A percentile compares a stretch with the other conserved stretches of the same genome.
Evolutionary conservation across 805 yeast species (phyloP).

Genomic region (Monosporozyma aquatica): DNA sequence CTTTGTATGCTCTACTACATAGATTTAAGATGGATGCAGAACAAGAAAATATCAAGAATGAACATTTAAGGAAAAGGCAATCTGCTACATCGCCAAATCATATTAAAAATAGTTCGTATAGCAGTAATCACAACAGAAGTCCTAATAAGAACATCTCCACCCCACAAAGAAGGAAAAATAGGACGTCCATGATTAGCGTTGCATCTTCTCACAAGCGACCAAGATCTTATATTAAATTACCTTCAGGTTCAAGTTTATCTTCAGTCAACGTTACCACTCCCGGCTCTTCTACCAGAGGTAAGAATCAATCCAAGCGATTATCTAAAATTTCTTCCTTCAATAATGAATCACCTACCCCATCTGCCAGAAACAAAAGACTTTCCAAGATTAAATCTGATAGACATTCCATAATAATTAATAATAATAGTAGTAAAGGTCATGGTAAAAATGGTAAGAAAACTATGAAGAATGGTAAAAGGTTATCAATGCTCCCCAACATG

Average conservation of each 20-base stretch:
- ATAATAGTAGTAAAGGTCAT: too few relatives aligned
- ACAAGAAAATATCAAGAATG: slow-evolving; percentile 24
- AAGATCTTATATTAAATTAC: slow-evolving; percentile 36
- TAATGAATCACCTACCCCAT: slow-evolving; percentile 27
- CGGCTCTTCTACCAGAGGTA: slow-evolving; percentile 13
- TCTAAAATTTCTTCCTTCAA: slow-evolving; percentile 20
- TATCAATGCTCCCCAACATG: slow-evolving; percentile 33
- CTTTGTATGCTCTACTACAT: slow-evolving; percentile 65
- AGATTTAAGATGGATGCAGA: slow-evolving; percentile 57
- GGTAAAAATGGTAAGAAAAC: slow-evolving; percentile 1
- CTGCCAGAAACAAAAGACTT: slow-evolving; percentile 21
- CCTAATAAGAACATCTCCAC: slow-evolving; percentile 12
- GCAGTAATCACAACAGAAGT: slow-evolving; percentile 4
- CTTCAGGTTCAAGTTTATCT: slow-evolving; percentile 19
- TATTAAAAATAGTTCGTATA: slow-evolving; percentile 4
- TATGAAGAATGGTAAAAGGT: slow-evolving; percentile 22
- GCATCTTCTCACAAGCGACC: slow-evolving; percentile 43
- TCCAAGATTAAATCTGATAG: slow-evolving; percentile 13
- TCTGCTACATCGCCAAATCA: slow-evolving; percentile 13
- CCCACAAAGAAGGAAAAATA: slow-evolving; percentile 32
- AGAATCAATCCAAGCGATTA: slow-evolving; percentile 11
- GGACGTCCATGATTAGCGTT: slow-evolving; percentile 36
- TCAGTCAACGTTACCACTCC: slow-evolving; percentile 17
- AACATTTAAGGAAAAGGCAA: slow-evolving; percentile 36
- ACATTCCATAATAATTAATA: slow-evolving; percentile 4